A percentile compares a stretch with the other conserved stretches of the same genome.
phyloP scores from a whole-genome alignment of 768 basidiomycete genomes.

The Brasilioporus rufonigricans region DNA sequence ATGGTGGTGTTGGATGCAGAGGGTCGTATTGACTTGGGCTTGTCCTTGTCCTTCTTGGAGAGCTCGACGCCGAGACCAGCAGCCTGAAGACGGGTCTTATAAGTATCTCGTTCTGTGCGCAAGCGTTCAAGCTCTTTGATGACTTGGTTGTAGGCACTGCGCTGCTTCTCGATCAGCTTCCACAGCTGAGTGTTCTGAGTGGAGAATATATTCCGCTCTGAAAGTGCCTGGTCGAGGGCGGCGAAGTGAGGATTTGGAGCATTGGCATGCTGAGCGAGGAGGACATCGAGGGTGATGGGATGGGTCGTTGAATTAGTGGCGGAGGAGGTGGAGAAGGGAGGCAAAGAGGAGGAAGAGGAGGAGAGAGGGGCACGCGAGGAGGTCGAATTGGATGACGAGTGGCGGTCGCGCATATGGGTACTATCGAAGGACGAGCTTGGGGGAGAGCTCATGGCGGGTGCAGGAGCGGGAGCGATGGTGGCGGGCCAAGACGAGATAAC shows the following conservation, averaged over 20 bases:
- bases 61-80: constrained; percentile 41
- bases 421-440: too few relatives aligned
- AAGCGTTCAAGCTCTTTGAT: constrained; percentile 86
- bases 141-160: constrained; percentile 74
- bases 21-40: constrained; percentile 13
- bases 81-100: constrained; percentile 34
- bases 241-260: constrained; percentile 49
- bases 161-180: constrained; percentile 94
- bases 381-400: constrained; percentile 6
- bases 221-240: constrained; percentile 75
- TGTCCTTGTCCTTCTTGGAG: constrained; percentile 29
- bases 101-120: constrained; percentile 73
- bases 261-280: constrained; percentile 54
- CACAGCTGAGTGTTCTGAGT: constrained; percentile 88
- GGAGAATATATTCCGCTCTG: constrained; percentile 77
- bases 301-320: constrained; percentile 26
- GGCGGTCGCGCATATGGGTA: background rate
- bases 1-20: constrained; percentile 26
- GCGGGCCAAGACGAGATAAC: too few relatives aligned
- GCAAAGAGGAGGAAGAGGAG: constrained; percentile 24
- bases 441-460: too few relatives aligned
- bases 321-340: constrained; percentile 26
- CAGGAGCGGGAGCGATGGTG: too few relatives aligned
- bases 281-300: constrained; percentile 48
- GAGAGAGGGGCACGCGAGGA: constrained; percentile 35